phyloP scores from a whole-genome alignment of 768 basidiomycete genomes.

The Kwoniella botswanensis region DNA sequence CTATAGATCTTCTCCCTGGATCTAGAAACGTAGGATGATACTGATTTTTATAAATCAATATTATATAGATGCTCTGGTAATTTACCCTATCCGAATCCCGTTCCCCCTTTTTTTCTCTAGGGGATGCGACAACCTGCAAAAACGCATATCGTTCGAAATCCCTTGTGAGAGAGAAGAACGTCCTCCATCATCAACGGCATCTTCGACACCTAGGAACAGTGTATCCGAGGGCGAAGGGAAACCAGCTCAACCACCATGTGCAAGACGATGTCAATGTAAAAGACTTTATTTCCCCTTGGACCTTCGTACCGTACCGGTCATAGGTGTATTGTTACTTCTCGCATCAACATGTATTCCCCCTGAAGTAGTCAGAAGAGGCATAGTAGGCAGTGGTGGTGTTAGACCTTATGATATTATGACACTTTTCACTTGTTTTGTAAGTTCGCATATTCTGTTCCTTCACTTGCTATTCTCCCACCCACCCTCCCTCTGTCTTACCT shows the following conservation, averaged over 20 bases:
- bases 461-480: no score
- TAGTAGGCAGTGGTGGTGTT: constrained; percentile 77
- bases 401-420: constrained; percentile 92
- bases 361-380: constrained; percentile 70
- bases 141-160: background rate
- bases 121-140: constrained; percentile 5
- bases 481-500: no score
- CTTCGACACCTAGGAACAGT: background rate
- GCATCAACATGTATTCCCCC: constrained; percentile 59
- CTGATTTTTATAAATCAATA: no score
- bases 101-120: constrained; percentile 42
- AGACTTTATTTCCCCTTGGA: constrained; percentile 47
- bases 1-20: no score
- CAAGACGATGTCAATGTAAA: constrained; percentile 13
- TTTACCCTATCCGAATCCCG: constrained; percentile 57
- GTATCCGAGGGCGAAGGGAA: background rate
- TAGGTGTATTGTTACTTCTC: constrained; percentile 60
- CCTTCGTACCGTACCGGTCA: constrained; percentile 59
- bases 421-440: constrained; percentile 80
- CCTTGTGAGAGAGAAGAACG: constrained; percentile 1
- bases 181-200: background rate
- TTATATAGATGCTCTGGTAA: constrained; percentile 56
- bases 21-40: no score
- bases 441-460: no score
- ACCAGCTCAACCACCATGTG: background rate